A percentile compares a stretch with the other conserved stretches of the same genome.
Evolutionary conservation across 1,139 yeast genomes (phyloP).

Genomic region (Taiozyma sp.): DNA sequence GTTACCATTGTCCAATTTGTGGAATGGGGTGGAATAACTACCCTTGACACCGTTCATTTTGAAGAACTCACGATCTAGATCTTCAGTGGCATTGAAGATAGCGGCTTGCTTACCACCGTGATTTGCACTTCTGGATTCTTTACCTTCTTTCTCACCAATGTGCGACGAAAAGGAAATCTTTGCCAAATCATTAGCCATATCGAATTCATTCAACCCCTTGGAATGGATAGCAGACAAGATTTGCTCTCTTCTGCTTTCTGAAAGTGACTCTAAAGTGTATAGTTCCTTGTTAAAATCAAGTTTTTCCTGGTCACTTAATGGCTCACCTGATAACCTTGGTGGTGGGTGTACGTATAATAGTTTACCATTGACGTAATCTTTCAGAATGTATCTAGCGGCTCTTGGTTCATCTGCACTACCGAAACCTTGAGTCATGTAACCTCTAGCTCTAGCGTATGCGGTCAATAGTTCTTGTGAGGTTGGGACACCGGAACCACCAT

Average conservation of each 20-base stretch:
- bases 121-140: constrained; percentile 38
- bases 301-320: constrained; percentile 45
- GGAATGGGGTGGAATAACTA: constrained; percentile 66
- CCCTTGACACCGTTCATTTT: constrained; percentile 61
- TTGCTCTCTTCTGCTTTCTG: constrained; percentile 72
- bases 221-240: constrained; percentile 52
- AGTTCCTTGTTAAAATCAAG: constrained; percentile 66
- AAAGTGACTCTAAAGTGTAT: constrained; percentile 57
- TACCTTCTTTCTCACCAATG: constrained; percentile 41
- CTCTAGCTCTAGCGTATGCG: constrained; percentile 95
- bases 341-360: constrained; percentile 85
- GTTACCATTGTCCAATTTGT: constrained; percentile 36
- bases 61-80: constrained; percentile 81
- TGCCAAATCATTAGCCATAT: constrained; percentile 63
- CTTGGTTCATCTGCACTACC: constrained; percentile 97
- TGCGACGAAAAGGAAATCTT: constrained; percentile 78
- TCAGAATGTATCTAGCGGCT: constrained; percentile 87
- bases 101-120: constrained; percentile 84
- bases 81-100: constrained; percentile 68
- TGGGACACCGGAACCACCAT: constrained; percentile 87
- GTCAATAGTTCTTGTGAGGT: constrained; percentile 85
- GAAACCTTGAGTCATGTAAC: constrained; percentile 95
- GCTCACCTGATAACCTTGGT: constrained; percentile 40
- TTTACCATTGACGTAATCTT: constrained; percentile 94
- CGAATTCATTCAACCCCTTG: constrained; percentile 52